Conservation (phyloP, 1,139 yeast species). For the Saccharomyces hybrid region DNA sequence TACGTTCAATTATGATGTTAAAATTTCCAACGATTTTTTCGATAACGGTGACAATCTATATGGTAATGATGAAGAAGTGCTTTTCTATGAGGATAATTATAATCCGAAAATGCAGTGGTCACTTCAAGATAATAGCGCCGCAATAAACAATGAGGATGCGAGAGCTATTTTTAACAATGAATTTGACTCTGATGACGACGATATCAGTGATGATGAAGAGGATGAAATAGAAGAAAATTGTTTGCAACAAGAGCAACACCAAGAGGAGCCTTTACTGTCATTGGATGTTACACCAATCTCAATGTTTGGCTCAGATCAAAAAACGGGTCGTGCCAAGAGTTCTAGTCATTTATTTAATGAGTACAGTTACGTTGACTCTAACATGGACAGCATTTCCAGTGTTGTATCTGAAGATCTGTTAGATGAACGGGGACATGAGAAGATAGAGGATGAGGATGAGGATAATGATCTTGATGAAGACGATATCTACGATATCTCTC, state of each 20-base stretch:
- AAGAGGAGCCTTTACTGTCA: not conserved
- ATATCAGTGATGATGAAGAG: slow-evolving; percentile 32
- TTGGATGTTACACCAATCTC: not conserved
- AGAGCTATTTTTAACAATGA: slow-evolving; percentile 43
- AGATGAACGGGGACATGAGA: not conserved
- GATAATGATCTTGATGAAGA: slow-evolving; percentile 15
- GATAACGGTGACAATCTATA: slow-evolving; percentile 10
- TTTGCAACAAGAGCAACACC: not conserved
- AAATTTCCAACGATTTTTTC: slow-evolving; percentile 9
- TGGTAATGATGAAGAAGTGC: slow-evolving; percentile 11
- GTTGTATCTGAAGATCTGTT: not conserved
- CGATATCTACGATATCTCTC: slow-evolving; percentile 22
- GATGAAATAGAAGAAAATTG: slow-evolving; percentile 25
- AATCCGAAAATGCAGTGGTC: slow-evolving; percentile 36
- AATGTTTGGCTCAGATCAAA: not conserved
- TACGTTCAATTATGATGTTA: slow-evolving; percentile 6
- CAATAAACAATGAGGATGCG: slow-evolving; percentile 27
- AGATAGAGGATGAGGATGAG: slow-evolving; percentile 12
- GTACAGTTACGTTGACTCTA: slow-evolving; percentile 36
- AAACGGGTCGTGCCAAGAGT: slow-evolving; percentile 10
- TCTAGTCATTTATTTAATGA: slow-evolving; percentile 37
- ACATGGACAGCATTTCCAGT: slow-evolving; percentile 4
- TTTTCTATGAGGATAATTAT: slow-evolving; percentile 26
- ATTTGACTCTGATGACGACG: slow-evolving; percentile 31
- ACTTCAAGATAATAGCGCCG: slow-evolving; percentile 30